Conservation (phyloP, 2,329 filamentous ascomycete species). For the Ceratocystis ficicola region DNA sequence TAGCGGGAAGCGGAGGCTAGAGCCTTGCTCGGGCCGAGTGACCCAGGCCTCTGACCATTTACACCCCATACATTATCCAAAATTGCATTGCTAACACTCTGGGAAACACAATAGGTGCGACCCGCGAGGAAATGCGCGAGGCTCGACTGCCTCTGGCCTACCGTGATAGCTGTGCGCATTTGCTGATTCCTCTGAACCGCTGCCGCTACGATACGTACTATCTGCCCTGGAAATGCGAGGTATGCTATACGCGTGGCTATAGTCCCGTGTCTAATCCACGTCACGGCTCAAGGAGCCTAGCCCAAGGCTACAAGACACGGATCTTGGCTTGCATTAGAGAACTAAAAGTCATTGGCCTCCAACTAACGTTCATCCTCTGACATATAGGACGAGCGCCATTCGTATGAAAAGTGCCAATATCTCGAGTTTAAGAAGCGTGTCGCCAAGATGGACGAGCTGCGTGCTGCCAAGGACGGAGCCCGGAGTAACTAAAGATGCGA, state of each 20-base stretch:
- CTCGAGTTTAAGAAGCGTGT: conserved; percentile 97
- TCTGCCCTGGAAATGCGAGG: conserved; percentile 94
- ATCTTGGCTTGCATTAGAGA: not conserved
- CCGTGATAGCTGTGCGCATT: conserved; percentile 88
- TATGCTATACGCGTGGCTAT: conserved; percentile 36
- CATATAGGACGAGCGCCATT: conserved; percentile 77
- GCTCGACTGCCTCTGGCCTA: conserved; percentile 80
- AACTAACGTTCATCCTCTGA: not conserved
- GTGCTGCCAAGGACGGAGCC: conserved; percentile 69
- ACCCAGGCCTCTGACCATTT: not conserved
- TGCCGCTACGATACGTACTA: conserved; percentile 90
- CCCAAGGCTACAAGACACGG: not conserved
- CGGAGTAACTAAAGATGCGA: conserved; percentile 59
- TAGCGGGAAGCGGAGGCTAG: not conserved
- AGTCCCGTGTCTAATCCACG: not conserved
- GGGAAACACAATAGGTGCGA: conserved; percentile 45
- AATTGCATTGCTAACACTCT: not conserved
- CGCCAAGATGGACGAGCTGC: conserved; percentile 94
- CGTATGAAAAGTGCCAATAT: conserved; percentile 99
- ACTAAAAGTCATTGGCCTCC: not conserved
- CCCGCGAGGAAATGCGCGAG: conserved; percentile 85
- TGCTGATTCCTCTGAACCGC: conserved; percentile 88
- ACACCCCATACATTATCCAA: not conserved
- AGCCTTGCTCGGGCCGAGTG: not conserved
- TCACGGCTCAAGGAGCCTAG: not conserved